Percentiles rank a stretch among this genome's conserved stretches.
Conservation (phyloP, 306 rosid genomes). For the Psophocarpus tetragonolobus region DNA sequence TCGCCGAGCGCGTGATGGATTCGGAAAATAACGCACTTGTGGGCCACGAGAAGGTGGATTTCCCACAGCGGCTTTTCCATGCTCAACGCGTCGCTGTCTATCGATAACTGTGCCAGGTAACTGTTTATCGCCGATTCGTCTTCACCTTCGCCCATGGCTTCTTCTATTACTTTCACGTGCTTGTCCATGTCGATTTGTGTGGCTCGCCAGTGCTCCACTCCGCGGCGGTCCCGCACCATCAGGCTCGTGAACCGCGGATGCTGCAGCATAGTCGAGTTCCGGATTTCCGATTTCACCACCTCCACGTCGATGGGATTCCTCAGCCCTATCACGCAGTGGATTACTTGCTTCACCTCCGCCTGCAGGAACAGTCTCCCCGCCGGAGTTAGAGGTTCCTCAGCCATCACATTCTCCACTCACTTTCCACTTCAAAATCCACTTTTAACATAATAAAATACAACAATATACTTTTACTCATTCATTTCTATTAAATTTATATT, state of each 20-base stretch:
- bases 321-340: constrained; percentile 67
- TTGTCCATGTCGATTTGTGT: constrained; percentile 52
- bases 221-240: constrained; percentile 56
- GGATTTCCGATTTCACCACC: constrained; percentile 36
- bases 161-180: constrained; percentile 47
- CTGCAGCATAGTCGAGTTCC: constrained; percentile 45
- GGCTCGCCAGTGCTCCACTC: constrained; percentile 75
- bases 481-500: too few species aligned
- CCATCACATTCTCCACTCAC: too few species aligned
- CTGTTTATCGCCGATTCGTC: constrained; percentile 48
- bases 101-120: constrained; percentile 59
- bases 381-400: constrained; percentile 77
- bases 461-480: too few species aligned
- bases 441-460: too few species aligned
- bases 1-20: constrained; percentile 85
- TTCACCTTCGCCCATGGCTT: constrained; percentile 5
- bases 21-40: constrained; percentile 60
- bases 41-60: constrained; percentile 61
- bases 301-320: constrained; percentile 51
- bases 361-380: constrained; percentile 77
- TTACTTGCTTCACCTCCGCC: constrained; percentile 56
- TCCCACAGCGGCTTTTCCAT: constrained; percentile 89
- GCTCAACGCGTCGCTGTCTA: constrained; percentile 34
- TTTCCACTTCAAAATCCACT: too few species aligned
- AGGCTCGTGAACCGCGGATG: constrained; percentile 80